Evolutionary conservation across 208 protist species (phyloP).

Genomic region (Wallacemonas sp.): DNA sequence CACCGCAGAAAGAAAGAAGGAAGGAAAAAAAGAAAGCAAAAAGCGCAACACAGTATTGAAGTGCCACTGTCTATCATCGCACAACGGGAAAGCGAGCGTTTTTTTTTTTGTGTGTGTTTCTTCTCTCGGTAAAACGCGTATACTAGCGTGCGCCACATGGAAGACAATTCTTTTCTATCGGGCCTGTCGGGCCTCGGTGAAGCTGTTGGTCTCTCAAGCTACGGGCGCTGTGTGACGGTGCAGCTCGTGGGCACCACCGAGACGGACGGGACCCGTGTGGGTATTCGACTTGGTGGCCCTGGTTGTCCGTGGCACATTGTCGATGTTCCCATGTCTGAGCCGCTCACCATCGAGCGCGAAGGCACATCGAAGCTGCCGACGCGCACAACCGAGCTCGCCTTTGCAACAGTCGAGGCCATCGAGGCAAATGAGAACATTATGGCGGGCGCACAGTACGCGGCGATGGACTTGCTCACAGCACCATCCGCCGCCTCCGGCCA

Average conservation of each 20-base stretch:
- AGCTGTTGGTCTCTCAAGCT: slow-evolving; percentile 24
- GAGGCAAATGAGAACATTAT: slow-evolving; percentile 8
- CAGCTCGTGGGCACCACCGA: slow-evolving; percentile 26
- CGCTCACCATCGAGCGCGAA: slow-evolving; percentile 26
- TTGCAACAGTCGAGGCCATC: slow-evolving; percentile 19
- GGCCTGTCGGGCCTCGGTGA: slow-evolving; percentile 39
- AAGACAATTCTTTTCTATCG: slow-evolving; percentile 42
- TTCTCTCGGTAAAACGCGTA: not conserved
- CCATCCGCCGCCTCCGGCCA: slow-evolving; percentile 7
- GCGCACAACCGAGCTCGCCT: slow-evolving; percentile 40
- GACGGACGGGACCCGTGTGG: slow-evolving; percentile 21
- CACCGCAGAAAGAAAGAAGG: not conserved
- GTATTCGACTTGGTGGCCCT: slow-evolving; percentile 58
- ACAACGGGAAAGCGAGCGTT: too few species aligned
- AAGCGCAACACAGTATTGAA: too few species aligned
- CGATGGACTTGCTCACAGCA: slow-evolving; percentile 2
- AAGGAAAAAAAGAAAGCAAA: too few species aligned
- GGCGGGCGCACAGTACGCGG: slow-evolving; percentile 3
- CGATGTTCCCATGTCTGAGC: slow-evolving; percentile 38
- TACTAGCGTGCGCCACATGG: slow-evolving; percentile 9
- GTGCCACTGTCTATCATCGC: too few species aligned
- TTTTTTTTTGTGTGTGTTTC: too few species aligned
- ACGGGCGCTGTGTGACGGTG: slow-evolving; percentile 37
- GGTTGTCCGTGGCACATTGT: slow-evolving; percentile 44
- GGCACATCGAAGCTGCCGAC: slow-evolving; percentile 13